phyloP scores from a whole-genome alignment of 164 flowering plant species.

The Cinnamomum chago region DNA sequence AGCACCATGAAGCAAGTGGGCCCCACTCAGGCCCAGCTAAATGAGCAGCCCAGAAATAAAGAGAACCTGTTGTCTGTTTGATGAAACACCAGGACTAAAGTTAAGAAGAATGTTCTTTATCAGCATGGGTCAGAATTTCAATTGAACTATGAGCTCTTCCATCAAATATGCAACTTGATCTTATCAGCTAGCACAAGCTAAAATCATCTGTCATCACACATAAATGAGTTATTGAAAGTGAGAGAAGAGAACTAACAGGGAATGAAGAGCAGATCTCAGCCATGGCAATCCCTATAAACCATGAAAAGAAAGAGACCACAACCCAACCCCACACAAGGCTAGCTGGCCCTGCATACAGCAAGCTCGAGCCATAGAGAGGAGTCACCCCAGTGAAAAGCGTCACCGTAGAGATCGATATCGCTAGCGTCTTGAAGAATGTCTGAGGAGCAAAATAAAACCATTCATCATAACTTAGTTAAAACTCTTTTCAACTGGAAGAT shows the following conservation, averaged over 20 bases:
- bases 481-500: no score
- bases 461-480: not conserved
- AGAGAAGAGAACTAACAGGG: conserved; percentile 29
- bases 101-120: no score
- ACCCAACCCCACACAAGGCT: conserved; percentile 72
- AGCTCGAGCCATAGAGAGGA: conserved; percentile 64
- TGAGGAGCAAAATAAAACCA: conserved; percentile 16
- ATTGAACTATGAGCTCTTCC: no score
- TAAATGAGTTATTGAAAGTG: no score
- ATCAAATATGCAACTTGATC: no score
- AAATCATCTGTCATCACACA: no score
- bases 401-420: conserved; percentile 61
- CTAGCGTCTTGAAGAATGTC: conserved; percentile 61
- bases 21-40: conserved; percentile 47
- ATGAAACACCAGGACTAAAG: not conserved
- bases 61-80: conserved; percentile 59
- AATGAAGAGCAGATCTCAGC: conserved; percentile 81
- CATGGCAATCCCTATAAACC: conserved; percentile 73
- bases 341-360: conserved; percentile 64
- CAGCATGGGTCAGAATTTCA: no score
- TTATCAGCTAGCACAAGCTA: no score
- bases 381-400: conserved; percentile 65
- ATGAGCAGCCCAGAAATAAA: conserved; percentile 60
- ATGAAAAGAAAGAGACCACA: conserved; percentile 66
- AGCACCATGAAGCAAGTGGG: conserved; percentile 17